A percentile compares a stretch with the other conserved stretches of the same genome.
phyloP scores from a whole-genome alignment of 352 stramenopile species.

The Phytopythium litorale region DNA sequence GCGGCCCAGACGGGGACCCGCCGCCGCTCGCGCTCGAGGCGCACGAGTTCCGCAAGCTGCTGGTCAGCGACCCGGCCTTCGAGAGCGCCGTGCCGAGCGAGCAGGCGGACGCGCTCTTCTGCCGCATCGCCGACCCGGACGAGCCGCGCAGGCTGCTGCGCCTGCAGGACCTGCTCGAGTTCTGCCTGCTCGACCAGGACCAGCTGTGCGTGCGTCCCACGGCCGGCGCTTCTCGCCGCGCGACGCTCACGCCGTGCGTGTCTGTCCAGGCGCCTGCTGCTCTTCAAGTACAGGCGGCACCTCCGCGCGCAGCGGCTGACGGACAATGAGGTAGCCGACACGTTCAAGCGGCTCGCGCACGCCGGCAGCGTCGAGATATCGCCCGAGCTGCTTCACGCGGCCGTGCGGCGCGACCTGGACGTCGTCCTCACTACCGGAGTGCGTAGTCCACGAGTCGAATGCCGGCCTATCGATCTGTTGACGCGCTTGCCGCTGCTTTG shows the following conservation, averaged over 20 bases:
- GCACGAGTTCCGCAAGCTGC: constrained; percentile 74
- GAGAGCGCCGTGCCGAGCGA: constrained; percentile 64
- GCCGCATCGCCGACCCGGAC: constrained; percentile 54
- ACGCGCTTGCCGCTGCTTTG: neutral
- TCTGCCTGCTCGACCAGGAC: constrained; percentile 75
- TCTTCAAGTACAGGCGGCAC: constrained; percentile 71
- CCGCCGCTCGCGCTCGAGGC: constrained; percentile 51
- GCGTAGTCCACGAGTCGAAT: constrained; percentile 9
- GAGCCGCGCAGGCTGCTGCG: constrained; percentile 43
- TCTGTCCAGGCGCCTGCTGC: constrained; percentile 45
- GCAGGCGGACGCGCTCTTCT: constrained; percentile 70
- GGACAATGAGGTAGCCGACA: constrained; percentile 77
- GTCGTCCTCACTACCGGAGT: constrained; percentile 77
- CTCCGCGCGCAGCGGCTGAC: constrained; percentile 59
- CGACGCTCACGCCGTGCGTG: constrained; percentile 1
- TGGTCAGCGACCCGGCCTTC: constrained; percentile 75
- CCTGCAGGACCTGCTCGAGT: constrained; percentile 76
- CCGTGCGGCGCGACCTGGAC: constrained; percentile 67
- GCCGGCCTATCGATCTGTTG: neutral
- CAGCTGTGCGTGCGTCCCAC: constrained; percentile 60
- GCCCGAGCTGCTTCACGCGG: constrained; percentile 53
- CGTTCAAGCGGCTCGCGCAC: constrained; percentile 53
- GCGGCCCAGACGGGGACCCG: constrained; percentile 36
- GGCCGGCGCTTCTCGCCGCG: neutral
- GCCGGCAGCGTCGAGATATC: constrained; percentile 35